Evolutionary conservation across 1,284 basidiomycete species (phyloP), one percentile per base, ranked within the genome.

Genomic region (Trichosporon faecale): DNA sequence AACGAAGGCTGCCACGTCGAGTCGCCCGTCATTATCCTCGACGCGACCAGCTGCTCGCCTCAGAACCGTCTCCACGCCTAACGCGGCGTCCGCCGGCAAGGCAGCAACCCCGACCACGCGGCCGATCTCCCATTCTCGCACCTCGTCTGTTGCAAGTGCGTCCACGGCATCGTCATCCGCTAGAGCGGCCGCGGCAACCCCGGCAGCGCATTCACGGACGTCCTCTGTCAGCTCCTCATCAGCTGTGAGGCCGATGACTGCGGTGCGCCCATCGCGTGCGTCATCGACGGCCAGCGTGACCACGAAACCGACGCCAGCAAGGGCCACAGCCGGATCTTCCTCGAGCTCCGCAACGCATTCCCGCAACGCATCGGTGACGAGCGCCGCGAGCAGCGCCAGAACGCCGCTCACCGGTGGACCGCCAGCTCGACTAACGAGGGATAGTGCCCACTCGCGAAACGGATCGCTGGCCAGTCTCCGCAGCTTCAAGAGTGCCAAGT

Each of bases 401-500:
- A 61, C 57, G 27, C 57, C 57, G 18, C 27, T 31, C 16, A 33
- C 27, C 7, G 57, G 57, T 7, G 27, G 29, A 29, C 57, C 57
- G 18, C 57, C 57, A 27, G 31, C 57, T 16, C 57, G 57, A 9
- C 57, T 61, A 11, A 61, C 27, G 29, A 29, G 29, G 57, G 57
- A 61, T n/a, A 61, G 57, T n/a, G n/a, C 57, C 29, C 57, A 61
- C 57, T 61, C 57, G 27, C 57, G 57, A n/a, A 31, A 29, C 29
- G 57, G 57, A n/a, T 61, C 57, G 14, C 29, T 61, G 18, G 57
- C 57, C 2, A 61, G 57, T 7, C 57, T 61, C 16, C 57, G 57
- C 14, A 61, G 57, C 27, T 29, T 61, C 27, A 61, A 61, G 57
- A 61, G 57, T 18, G 29, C 27, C 11, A 29, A 31, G 18, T 61